Base-by-base conservation (phyloP, 2,329 filamentous ascomycete species). In the Fusarium sulawesiense region DNA sequence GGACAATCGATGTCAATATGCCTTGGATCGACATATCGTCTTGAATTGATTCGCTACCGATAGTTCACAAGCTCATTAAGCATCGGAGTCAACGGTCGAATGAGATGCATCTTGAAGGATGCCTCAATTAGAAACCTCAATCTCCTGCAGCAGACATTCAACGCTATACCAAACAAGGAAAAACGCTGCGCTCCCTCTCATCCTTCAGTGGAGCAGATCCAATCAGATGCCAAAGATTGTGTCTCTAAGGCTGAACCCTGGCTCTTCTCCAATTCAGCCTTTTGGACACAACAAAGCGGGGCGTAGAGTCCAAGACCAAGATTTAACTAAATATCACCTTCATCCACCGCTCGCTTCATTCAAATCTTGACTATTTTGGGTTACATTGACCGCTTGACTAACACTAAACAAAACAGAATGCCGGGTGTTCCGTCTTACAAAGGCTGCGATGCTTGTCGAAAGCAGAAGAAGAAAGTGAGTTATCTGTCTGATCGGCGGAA, bases 381-480 rank as follows among this genome's bases (percentile, higher is more conserved):
- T 50, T 56, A 69, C 48, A 75, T 64, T 55, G 18, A 37, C 70
- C 74, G 73, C 64, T 72, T 48, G 41, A 44, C 10, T 18, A 7
- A 14, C 21, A 21, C 3, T 60, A 49, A 4, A n/a, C 4, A 23
- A 23, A 23, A 6, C 4, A 62, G 40, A 4, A 86, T 87, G 85
- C 83, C 84, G 0, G 85, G 85, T 25, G 85, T 87, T 20, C 85
- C 85, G 23, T 82, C 83, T 11, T 81, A 83, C 53, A 81, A 82
- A 60, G 85, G 83, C 34, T 87, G 85, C 66, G 83, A 86, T 59
- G 83, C 79, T 16, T 87, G 84, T 69, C 81, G 84, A 34, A 83
- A 80, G 66, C 82, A 85, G 66, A 86, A 86, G 80, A 86, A 87
- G 75, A 86, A 86, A 81, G 85, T 84, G 74, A 16, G 73, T 58